phyloP scores from a whole-genome alignment of 2,329 filamentous ascomycete genomes.

The Colletotrichum truncatum region DNA sequence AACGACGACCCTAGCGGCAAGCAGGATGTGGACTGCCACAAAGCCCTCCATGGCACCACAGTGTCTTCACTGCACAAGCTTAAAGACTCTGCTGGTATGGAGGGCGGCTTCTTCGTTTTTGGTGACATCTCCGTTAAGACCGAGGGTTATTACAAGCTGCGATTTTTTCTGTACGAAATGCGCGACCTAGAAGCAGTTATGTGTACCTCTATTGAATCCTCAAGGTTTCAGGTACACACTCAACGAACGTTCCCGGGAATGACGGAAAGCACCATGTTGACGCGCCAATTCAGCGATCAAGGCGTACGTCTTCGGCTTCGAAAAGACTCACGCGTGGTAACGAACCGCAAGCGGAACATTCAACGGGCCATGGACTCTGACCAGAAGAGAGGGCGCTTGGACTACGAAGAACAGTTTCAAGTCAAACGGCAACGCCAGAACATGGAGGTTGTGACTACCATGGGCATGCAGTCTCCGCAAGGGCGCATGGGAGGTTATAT shows the following conservation, averaged over 20 bases:
- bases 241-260: constrained; percentile 82
- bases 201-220: constrained; percentile 59
- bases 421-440: too few species aligned
- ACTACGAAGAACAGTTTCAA: too few species aligned
- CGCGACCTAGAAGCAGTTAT: constrained; percentile 34
- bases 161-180: constrained; percentile 79
- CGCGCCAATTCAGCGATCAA: constrained; percentile 85
- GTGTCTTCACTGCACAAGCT: constrained; percentile 85
- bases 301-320: constrained; percentile 84
- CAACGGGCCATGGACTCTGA: not conserved
- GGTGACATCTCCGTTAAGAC: constrained; percentile 83
- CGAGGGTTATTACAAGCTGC: constrained; percentile 76
- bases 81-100: constrained; percentile 80
- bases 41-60: constrained; percentile 73
- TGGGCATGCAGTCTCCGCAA: not conserved
- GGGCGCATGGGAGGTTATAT: not conserved
- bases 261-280: constrained; percentile 80
- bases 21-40: constrained; percentile 41
- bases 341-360: constrained; percentile 50
- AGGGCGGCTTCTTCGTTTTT: constrained; percentile 91
- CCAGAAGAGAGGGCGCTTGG: not conserved
- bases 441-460: not conserved
- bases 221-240: constrained; percentile 72
- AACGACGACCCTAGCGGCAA: constrained; percentile 47
- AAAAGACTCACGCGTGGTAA: constrained; percentile 77